Conservation (phyloP, 2,329 filamentous ascomycete genomes). For the Fusarium transvaalense region DNA sequence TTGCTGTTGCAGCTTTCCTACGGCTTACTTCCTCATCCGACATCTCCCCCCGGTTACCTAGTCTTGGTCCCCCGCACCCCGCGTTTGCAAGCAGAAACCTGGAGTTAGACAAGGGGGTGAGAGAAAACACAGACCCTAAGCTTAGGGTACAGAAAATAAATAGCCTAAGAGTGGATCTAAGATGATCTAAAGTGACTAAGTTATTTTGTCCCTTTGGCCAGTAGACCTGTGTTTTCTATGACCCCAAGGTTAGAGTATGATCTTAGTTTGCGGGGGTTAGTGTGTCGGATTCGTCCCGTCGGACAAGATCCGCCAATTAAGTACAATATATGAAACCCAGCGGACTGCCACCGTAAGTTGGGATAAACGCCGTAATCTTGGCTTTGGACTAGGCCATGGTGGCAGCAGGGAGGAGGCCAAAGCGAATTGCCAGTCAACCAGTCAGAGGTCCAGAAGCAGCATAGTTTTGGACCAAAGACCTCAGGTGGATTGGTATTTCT, state of each 20-base stretch:
- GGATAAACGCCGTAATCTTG: background rate
- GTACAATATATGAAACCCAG: background rate
- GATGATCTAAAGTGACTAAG: too few species aligned
- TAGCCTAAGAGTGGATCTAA: too few species aligned
- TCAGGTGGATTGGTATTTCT: slow-evolving; percentile 17
- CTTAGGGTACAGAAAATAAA: too few species aligned
- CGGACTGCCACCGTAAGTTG: slow-evolving; percentile 13
- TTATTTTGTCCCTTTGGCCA: too few species aligned
- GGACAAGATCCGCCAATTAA: slow-evolving; percentile 12
- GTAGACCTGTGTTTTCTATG: too few species aligned
- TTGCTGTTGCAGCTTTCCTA: background rate
- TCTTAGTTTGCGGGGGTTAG: slow-evolving; percentile 1
- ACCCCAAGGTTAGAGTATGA: background rate
- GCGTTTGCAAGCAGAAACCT: slow-evolving; percentile 9
- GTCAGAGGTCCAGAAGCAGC: background rate
- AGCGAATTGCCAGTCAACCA: background rate
- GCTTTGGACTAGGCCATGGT: background rate
- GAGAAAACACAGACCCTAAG: too few species aligned
- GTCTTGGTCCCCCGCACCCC: slow-evolving; percentile 21
- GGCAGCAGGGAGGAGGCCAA: too few species aligned
- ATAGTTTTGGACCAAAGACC: slow-evolving; percentile 7
- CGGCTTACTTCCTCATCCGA: background rate
- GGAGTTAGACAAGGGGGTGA: background rate
- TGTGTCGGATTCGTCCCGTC: slow-evolving; percentile 10
- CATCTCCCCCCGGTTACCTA: background rate